Conservation (phyloP, 2,329 filamentous ascomycete genomes). For the Colletotrichum navitas region DNA sequence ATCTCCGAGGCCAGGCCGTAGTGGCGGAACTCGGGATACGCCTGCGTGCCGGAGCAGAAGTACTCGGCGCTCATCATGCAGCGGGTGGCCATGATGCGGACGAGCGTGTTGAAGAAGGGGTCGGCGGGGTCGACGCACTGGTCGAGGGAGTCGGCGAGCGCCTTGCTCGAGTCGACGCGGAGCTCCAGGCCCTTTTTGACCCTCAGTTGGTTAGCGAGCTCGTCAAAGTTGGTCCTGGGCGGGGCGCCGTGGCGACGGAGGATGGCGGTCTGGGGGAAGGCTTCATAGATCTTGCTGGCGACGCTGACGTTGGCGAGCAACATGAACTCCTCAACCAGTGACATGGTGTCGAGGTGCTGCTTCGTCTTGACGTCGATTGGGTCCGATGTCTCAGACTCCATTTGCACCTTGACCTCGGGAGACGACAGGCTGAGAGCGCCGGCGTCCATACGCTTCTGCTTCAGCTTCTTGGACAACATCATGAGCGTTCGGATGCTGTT, state of each 20-base stretch:
- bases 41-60: constrained; percentile 93
- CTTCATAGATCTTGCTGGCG: constrained; percentile 87
- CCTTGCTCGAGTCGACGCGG: constrained; percentile 86
- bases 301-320: constrained; percentile 97
- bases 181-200: constrained; percentile 87
- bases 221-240: constrained; percentile 96
- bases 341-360: constrained; percentile 93
- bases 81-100: constrained; percentile 96
- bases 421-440: constrained; percentile 95
- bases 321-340: constrained; percentile 99
- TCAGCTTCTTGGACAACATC: constrained; percentile 90
- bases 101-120: constrained; percentile 98
- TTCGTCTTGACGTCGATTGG: constrained; percentile 98
- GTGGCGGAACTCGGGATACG: constrained; percentile 94
- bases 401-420: constrained; percentile 97
- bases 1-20: constrained; percentile 97
- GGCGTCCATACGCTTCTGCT: constrained; percentile 95
- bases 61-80: constrained; percentile 99
- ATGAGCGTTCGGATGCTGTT: constrained; percentile 89
- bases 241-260: constrained; percentile 92
- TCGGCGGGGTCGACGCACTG: constrained; percentile 82
- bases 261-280: constrained; percentile 95
- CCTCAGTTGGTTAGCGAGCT: constrained; percentile 89
- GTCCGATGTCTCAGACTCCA: constrained; percentile 95
- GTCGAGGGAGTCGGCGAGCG: constrained; percentile 94